Conservation (phyloP, 257 asterid species). For the Euphrasia confusa region DNA sequence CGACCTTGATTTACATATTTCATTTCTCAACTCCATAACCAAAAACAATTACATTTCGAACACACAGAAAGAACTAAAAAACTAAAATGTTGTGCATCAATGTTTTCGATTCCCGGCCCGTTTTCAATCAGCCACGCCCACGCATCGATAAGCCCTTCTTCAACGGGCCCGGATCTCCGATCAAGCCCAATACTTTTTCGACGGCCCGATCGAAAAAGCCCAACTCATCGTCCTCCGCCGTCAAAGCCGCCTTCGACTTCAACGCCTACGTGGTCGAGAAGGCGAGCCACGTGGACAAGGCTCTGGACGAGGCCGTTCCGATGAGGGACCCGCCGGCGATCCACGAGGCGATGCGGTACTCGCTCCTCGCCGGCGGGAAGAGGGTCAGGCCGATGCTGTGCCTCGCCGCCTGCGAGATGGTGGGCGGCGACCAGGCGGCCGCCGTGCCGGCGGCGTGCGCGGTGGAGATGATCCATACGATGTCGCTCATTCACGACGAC, state of each 20-base stretch:
- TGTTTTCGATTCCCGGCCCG: not conserved
- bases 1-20: no score
- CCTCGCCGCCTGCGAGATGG: slow-evolving; percentile 69
- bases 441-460: slow-evolving; percentile 81
- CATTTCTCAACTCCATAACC: not conserved
- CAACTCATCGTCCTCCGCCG: not conserved
- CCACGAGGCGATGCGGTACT: slow-evolving; percentile 75
- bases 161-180: not conserved
- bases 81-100: not conserved
- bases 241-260: not conserved
- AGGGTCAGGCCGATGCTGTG: slow-evolving; percentile 74
- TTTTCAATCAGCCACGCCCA: not conserved
- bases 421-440: slow-evolving; percentile 56
- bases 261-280: not conserved
- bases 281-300: not conserved
- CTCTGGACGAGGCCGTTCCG: not conserved
- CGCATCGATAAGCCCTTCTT: not conserved
- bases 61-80: not conserved
- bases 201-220: not conserved
- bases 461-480: slow-evolving; percentile 82
- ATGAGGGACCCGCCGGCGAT: slow-evolving; percentile 32
- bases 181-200: not conserved
- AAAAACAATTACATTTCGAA: not conserved
- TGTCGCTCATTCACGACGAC: slow-evolving; percentile 72
- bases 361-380: slow-evolving; percentile 68